phyloP scores from a whole-genome alignment of 208 protist genomes.

The Tritrichomonas foetus region DNA sequence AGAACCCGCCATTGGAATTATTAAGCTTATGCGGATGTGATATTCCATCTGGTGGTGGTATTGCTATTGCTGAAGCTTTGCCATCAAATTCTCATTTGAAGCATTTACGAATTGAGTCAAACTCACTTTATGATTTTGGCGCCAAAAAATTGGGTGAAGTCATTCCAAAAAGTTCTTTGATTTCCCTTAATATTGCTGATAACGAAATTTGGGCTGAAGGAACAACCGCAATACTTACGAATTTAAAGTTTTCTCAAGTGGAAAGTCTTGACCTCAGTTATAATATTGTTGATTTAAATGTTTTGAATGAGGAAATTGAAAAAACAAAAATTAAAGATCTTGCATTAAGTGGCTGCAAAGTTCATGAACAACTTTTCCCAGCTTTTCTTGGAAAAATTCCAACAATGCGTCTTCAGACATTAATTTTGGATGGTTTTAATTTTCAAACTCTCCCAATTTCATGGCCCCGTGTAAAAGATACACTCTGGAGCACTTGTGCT shows the following conservation, averaged over 20 bases:
- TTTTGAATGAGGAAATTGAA: neutral
- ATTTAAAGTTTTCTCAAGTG: neutral
- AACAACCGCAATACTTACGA: neutral
- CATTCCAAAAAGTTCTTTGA: neutral
- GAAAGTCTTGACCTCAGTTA: neutral
- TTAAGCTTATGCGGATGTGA: neutral
- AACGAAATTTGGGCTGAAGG: constrained; percentile 18
- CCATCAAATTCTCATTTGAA: neutral
- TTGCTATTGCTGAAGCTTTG: neutral
- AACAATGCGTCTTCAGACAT: neutral
- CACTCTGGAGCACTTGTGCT: neutral
- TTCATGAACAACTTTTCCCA: neutral
- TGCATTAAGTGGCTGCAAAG: neutral
- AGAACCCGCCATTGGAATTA: neutral
- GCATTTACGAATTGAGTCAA: neutral
- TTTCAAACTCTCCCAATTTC: neutral
- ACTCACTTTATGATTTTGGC: neutral
- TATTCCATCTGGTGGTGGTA: neutral
- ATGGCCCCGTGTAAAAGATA: neutral
- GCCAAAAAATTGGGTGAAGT: neutral
- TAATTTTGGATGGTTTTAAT: constrained; percentile 14
- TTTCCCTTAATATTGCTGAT: neutral
- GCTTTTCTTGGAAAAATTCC: neutral
- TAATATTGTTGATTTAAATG: neutral
- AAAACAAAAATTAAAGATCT: neutral